Base-by-base conservation (phyloP, 495 filamentous ascomycete genomes). In the Xanthoparmelia taractica region DNA sequence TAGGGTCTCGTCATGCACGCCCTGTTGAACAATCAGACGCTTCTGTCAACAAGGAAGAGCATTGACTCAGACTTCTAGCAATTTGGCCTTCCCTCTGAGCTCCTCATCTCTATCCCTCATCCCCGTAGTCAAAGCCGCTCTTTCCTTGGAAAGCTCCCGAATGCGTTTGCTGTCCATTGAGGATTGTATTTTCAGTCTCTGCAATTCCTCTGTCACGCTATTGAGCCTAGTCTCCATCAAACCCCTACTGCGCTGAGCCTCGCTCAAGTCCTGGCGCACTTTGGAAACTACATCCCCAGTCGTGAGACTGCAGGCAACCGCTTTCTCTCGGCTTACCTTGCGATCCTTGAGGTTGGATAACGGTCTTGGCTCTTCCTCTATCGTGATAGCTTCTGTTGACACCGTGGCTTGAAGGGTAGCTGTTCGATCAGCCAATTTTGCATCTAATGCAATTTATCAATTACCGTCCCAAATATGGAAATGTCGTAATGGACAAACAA, bases 1-100 rank as follows among this genome's bases (percentile, higher is more conserved):
- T 45, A 92, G 82, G 66, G 94, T 83, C 70, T 97, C 93, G 73
- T 96, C 92, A 73, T 97, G 93, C 63, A 95, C 85, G 68, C 92
- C 85, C 83, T 90, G 60, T 56, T 36, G 57, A 66, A 29, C 48
- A 23, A 13, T 70, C 8, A 48, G 55, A 18, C 27, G 47, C 6
- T 12, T 67, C 15, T 47, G 17, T 29, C 18, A 15, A 23, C 1
- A 20, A 12, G 27, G 8, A 50, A 2, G 18, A 4, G 5, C 4
- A 41, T 48, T n/a, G 23, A 31, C n/a, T 29, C 63, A 15, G 64
- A 89, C 87, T 75, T 90, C 87, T 4, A 96, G 75, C 63, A 95
- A 75, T 71, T 90, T 90, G 12, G 82, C 85, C 76, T 97, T 97
- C 29, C 81, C 90, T 63, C 78, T 81, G 23, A 96, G 73, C 78